These are phyloP conservation scores for Scutellaria minor DNA, from an alignment of 257 asterid genomes.

Conservation along the genomic window DNA sequence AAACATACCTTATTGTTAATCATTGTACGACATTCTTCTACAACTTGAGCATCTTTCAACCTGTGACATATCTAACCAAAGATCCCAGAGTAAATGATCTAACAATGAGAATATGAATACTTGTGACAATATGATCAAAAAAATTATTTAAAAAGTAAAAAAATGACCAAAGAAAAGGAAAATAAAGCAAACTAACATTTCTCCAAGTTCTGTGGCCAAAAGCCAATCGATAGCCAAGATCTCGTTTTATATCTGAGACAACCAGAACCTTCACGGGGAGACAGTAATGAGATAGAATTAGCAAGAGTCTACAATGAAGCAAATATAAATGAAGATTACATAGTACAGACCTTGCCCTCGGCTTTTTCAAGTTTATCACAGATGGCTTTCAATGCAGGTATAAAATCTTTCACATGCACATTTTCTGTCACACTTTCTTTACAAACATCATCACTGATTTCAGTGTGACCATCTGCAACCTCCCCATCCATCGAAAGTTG, in stretches of 20 bases:
- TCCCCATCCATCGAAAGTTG: conserved; percentile 46
- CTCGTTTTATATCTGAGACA: conserved; percentile 79
- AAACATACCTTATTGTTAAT: conserved; percentile 69
- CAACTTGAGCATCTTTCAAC: conserved; percentile 78
- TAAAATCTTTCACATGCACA: conserved; percentile 72
- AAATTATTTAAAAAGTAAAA: conserved; percentile 1
- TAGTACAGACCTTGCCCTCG: conserved; percentile 72
- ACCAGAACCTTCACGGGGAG: conserved; percentile 71
- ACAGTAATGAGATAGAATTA: conserved; percentile 36
- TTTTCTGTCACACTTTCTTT: conserved; percentile 58
- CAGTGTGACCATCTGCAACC: conserved; percentile 51
- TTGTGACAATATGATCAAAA: conserved; percentile 13
- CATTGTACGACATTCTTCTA: conserved; percentile 72
- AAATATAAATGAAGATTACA: conserved; percentile 25
- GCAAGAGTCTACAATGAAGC: conserved; percentile 33
- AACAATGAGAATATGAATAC: conserved; percentile 24
- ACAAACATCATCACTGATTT: conserved; percentile 48
- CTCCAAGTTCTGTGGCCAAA: conserved; percentile 91
- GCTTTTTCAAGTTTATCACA: conserved; percentile 86
- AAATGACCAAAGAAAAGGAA: conserved; percentile 18
- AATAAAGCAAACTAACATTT: conserved; percentile 48
- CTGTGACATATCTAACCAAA: conserved; percentile 65
- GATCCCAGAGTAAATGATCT: conserved; percentile 38
- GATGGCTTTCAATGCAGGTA: conserved; percentile 77
- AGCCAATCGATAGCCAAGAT: conserved; percentile 74